Percentiles rank a stretch among this genome's conserved stretches.
phyloP scores from a whole-genome alignment of 1,139 yeast species.

The Torulaspora pretoriensis region DNA sequence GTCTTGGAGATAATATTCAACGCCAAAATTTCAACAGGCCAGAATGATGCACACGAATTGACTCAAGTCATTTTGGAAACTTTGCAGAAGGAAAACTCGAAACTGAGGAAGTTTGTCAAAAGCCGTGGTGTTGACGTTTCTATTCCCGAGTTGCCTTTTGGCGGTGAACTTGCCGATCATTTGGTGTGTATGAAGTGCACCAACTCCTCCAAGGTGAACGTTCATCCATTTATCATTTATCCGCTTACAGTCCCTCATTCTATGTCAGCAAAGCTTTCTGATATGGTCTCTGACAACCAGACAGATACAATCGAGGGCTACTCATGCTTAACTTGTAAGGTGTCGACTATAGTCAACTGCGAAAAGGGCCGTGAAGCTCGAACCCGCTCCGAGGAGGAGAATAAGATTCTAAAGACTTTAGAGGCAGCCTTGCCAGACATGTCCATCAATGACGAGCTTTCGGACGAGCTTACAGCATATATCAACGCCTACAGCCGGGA shows the following conservation, averaged over 20 bases:
- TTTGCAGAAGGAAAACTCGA: constrained; percentile 59
- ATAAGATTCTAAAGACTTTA: constrained; percentile 33
- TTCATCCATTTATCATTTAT: constrained; percentile 63
- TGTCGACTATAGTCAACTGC: constrained; percentile 44
- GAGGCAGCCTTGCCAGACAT: constrained; percentile 39
- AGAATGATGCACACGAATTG: constrained; percentile 94
- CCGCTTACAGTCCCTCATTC: constrained; percentile 73
- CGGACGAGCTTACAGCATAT: constrained; percentile 43
- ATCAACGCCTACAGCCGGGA: constrained; percentile 45
- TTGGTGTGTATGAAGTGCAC: constrained; percentile 68
- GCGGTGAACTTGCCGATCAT: constrained; percentile 61
- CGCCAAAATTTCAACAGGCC: constrained; percentile 72
- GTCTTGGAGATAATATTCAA: constrained; percentile 73
- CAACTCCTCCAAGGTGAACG: constrained; percentile 55
- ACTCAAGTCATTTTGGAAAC: constrained; percentile 78
- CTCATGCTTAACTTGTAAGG: constrained; percentile 69
- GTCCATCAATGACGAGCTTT: constrained; percentile 60
- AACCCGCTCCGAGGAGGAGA: constrained; percentile 17
- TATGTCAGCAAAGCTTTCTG: constrained; percentile 45
- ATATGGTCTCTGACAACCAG: constrained; percentile 54
- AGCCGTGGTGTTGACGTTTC: constrained; percentile 21
- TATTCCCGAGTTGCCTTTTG: constrained; percentile 69
- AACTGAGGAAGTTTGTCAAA: constrained; percentile 40
- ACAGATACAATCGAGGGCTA: constrained; percentile 75
- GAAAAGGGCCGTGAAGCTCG: constrained; percentile 18